Conservation (phyloP, 1,284 basidiomycete species). For the Leccinum pachyderme region DNA sequence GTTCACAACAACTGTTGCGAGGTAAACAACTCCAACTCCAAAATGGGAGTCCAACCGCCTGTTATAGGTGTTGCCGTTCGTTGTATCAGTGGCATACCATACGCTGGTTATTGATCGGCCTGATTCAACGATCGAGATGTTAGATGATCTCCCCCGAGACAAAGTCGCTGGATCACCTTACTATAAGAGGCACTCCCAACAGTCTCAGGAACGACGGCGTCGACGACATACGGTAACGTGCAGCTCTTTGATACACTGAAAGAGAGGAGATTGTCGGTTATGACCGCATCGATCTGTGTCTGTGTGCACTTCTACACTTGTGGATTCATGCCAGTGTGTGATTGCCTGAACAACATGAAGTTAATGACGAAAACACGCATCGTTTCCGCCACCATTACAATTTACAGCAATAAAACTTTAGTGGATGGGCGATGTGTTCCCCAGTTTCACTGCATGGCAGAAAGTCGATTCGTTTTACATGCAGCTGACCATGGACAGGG, state of each 20-base stretch:
- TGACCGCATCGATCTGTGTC: neutral
- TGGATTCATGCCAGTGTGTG: neutral
- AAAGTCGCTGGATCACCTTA: neutral
- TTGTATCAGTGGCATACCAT: conserved; percentile 9
- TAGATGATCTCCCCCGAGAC: neutral
- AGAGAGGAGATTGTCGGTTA: conserved; percentile 34
- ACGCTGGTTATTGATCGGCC: conserved; percentile 6
- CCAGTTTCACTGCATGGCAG: neutral
- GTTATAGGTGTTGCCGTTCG: conserved; percentile 14
- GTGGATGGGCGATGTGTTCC: neutral
- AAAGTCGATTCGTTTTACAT: neutral
- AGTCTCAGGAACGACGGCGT: conserved; percentile 39
- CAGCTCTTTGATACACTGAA: conserved; percentile 34
- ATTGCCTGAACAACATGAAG: neutral
- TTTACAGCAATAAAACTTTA: neutral
- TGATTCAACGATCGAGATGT: neutral
- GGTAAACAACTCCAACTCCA: neutral
- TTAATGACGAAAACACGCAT: neutral
- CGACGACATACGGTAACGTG: conserved; percentile 38
- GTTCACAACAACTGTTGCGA: conserved; percentile 19
- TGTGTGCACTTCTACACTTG: neutral
- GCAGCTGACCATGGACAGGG: neutral
- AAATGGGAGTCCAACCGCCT: conserved; percentile 6
- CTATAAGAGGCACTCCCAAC: conserved; percentile 19
- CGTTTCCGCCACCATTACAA: neutral